Percentiles rank a stretch among this genome's conserved stretches.
Evolutionary conservation across 345 rosid species (phyloP).

Genomic region (Citrus australasica): DNA sequence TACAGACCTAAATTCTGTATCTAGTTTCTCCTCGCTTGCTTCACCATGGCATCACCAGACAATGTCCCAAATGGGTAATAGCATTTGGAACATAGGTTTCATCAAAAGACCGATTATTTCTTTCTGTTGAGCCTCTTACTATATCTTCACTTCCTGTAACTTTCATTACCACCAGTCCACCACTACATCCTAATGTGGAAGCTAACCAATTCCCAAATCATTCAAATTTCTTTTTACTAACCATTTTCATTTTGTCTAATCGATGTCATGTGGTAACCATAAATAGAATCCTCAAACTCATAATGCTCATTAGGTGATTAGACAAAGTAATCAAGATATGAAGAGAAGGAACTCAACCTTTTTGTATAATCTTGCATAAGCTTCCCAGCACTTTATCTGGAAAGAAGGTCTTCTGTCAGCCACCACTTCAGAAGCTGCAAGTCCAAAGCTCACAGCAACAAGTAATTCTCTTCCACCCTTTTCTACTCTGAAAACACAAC

Average conservation of each 20-base stretch:
- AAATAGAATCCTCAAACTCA: neutral
- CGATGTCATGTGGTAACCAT: neutral
- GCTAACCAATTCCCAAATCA: neutral
- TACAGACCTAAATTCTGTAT: neutral
- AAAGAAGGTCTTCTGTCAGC: slow-evolving; percentile 67
- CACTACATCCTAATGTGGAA: too few species aligned
- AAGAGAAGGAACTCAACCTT: slow-evolving; percentile 38
- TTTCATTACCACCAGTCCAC: too few species aligned
- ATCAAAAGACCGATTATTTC: neutral
- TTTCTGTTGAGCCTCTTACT: too few species aligned
- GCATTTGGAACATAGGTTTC: neutral
- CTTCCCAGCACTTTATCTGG: slow-evolving; percentile 66
- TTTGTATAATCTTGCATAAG: slow-evolving; percentile 62
- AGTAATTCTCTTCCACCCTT: slow-evolving; percentile 65
- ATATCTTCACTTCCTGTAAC: too few species aligned
- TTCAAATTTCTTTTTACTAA: neutral
- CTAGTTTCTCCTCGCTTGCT: neutral
- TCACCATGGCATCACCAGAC: neutral
- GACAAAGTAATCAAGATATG: slow-evolving; percentile 2
- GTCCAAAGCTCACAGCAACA: slow-evolving; percentile 71
- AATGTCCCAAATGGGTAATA: neutral
- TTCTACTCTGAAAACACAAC: slow-evolving; percentile 44
- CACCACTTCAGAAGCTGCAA: slow-evolving; percentile 71
- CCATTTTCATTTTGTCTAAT: neutral
- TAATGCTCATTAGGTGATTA: neutral